Evolutionary conservation across 192 early-diverging fungal species (phyloP), one percentile per base, ranked within the genome.

Genomic region (Chytriomyces sp.): DNA sequence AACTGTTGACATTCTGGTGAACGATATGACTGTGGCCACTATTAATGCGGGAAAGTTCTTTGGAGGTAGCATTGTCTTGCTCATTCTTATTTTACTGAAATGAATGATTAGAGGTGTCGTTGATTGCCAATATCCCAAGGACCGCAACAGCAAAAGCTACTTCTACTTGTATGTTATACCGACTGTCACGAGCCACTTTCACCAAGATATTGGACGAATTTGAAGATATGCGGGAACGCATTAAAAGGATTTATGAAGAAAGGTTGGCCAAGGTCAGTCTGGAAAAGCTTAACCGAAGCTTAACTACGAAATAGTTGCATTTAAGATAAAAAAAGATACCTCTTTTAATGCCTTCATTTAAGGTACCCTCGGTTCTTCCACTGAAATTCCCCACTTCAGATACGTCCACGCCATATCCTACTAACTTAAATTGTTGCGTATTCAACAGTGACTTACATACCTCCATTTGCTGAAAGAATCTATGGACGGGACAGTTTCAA

Each of bases 71-170:
- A 22, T 0, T n/a, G 44, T 19, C 44, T 49, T 49, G 14, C 22
- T 49, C 1, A 49, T 19, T 49, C 22, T n/a, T n/a, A 49, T 49
- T 49, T 49, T n/a, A n/a, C 44, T 49, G 2, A 58, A 49, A 12
- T 1, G 14, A 19, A 1, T 49, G 0, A 22, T 1, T 26, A 38
- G 74, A 83, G 36, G 74, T 81, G 2, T 76, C 80, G 8, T 55
- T 84, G 31, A 67, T 82, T 38, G 81, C 70, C 34, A 61, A 77
- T 49, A 75, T 80, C 17, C 75, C 80, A n/a, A 52, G 80, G 32
- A 84, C 80, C 14, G 81, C 81, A 3, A 80, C 80, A 0, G 72
- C 80, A 14, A 52, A 39, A 54, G 78, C 78, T 5, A 30, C 33
- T 5, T 41, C 72, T 6, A 40, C 71, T 32, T 67, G 49, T 19